Evolutionary conservation across 768 basidiomycete genomes (phyloP).

Genomic region (Lactarius sanguifluus): DNA sequence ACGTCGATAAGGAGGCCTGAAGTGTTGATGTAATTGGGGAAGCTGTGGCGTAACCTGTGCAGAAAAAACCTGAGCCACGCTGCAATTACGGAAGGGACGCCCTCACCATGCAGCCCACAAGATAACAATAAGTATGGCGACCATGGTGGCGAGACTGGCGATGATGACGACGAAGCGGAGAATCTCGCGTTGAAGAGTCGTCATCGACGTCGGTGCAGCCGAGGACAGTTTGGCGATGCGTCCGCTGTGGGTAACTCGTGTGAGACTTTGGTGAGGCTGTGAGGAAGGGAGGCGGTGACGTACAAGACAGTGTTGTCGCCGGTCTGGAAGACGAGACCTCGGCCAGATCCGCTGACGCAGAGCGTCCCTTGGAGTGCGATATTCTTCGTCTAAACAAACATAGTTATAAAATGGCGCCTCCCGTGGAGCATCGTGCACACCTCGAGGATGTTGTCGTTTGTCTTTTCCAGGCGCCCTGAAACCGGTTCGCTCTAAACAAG

Average conservation of each 20-base stretch:
- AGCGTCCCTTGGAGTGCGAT: constrained; percentile 59
- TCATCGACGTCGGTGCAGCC: constrained; percentile 36
- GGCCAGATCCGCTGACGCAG: constrained; percentile 50
- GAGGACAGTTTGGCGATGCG: constrained; percentile 43
- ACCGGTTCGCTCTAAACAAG: constrained; percentile 26
- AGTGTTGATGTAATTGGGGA: constrained; percentile 49
- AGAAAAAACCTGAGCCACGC: constrained; percentile 29
- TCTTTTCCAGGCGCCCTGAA: constrained; percentile 32
- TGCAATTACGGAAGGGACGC: constrained; percentile 17
- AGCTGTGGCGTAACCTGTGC: constrained; percentile 43
- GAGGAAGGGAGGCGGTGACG: constrained; percentile 32
- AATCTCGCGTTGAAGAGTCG: constrained; percentile 56
- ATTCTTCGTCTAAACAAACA: constrained; percentile 49
- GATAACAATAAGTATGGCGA: constrained; percentile 54
- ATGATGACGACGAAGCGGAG: constrained; percentile 56
- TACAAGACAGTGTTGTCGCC: constrained; percentile 53
- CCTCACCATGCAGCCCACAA: constrained; percentile 44
- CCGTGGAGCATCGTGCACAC: constrained; percentile 3
- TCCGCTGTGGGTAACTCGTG: constrained; percentile 30
- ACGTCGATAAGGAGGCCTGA: constrained; percentile 54
- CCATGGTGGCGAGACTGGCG: constrained; percentile 43
- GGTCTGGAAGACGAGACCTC: constrained; percentile 48
- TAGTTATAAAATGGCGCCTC: not conserved
- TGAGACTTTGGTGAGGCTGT: constrained; percentile 12
- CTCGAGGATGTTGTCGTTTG: constrained; percentile 36